Conservation (phyloP, 257 asterid species). For the Vinca minor region DNA sequence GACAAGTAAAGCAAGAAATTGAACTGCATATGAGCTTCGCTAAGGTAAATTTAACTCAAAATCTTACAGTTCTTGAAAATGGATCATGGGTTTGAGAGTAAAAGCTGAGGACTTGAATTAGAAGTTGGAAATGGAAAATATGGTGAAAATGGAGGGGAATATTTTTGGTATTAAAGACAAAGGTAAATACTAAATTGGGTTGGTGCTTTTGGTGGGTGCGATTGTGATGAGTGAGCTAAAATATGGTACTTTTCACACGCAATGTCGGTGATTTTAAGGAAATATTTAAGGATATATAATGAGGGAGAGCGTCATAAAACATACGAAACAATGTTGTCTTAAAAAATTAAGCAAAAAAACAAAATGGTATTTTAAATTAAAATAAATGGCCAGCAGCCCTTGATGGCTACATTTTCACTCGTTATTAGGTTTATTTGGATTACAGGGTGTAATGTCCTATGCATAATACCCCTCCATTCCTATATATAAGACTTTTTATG, state of each 20-base stretch:
- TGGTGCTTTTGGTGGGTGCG: conserved; percentile 18
- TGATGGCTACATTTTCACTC: too few species aligned
- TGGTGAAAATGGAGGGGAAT: conserved; percentile 22
- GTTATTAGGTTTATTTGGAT: too few species aligned
- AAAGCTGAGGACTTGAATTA: conserved; percentile 14
- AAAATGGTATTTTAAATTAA: too few species aligned
- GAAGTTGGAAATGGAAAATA: conserved; percentile 20
- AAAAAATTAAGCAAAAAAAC: too few species aligned
- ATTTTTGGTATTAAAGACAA: not conserved
- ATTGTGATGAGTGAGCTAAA: conserved; percentile 37
- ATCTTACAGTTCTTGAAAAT: conserved; percentile 29
- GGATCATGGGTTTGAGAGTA: not conserved
- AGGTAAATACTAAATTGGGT: not conserved
- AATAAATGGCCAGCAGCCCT: too few species aligned
- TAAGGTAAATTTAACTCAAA: conserved; percentile 11
- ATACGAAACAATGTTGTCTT: too few species aligned
- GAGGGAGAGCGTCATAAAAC: too few species aligned
- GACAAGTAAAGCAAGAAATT: conserved; percentile 12
- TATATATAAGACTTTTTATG: too few species aligned
- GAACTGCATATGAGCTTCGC: conserved; percentile 7
- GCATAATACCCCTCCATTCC: too few species aligned
- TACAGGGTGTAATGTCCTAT: too few species aligned
- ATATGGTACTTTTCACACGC: not conserved
- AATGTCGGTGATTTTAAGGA: not conserved
- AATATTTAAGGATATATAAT: not conserved